Base-by-base conservation (phyloP, 306 rosid genomes). In the Trifolium subterraneum region DNA sequence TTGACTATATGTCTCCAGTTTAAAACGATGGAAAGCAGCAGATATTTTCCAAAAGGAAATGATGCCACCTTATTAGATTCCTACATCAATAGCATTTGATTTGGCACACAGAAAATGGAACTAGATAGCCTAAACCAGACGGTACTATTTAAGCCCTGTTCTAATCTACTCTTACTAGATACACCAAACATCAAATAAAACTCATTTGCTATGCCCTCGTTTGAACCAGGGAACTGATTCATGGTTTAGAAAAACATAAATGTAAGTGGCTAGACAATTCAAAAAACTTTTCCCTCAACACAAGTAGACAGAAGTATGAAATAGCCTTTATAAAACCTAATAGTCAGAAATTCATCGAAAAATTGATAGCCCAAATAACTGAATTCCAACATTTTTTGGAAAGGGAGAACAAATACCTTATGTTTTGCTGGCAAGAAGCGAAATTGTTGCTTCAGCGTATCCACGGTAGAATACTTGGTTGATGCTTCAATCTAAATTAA, bases 391-490 rank as follows among this genome's bases (percentile, higher is more conserved):
- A 74, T 55, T 39, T 63, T 63, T 38, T 23, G 23, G 35, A 35
- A 16, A 48, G 38, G 56, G 68, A 42, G 68, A 54, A 77, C 36
- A 79, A 6, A 70, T 74, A 86, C 98, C 98, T 93, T 91, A 71
- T 84, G 86, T 70, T 84, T 84, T 42, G 96, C 89, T 19, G 97
- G 96, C 65, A 91, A 10, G 61, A 94, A 90, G 70, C 90, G 77
- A 78, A 75, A 91, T 72, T 90, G 89, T 79, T 94, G 98, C 84
- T 87, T 90, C 52, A 94, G 79, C 4, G 97, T 89, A 84, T 91
- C 97, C 18, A 93, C 98, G 0, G 98, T 93, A 23, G 98, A 89
- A 85, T 93, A 93, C 75, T 93, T 93, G 13, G 96, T 80, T 36
- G 96, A 82, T 6, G 88, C 96, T 87, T 94, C 98, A 56, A 94